phyloP scores from a whole-genome alignment of 2,329 filamentous ascomycete species.

The Aspergillus hiratsukae region DNA sequence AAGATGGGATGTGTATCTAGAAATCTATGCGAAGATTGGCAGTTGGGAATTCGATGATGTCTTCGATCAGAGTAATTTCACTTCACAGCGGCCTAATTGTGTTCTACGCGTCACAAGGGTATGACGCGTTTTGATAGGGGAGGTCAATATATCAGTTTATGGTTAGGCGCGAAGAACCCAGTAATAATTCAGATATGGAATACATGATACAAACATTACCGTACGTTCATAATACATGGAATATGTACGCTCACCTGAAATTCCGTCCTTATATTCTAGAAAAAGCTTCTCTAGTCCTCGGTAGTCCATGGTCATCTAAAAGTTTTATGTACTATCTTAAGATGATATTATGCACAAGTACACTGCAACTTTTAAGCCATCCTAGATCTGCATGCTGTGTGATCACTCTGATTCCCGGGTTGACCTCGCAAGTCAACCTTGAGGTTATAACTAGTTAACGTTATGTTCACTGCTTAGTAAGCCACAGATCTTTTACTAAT shows the following conservation, averaged over 20 bases:
- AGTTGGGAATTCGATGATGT: neutral
- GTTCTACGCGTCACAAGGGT: neutral
- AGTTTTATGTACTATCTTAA: neutral
- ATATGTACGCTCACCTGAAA: neutral
- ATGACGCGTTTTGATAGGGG: neutral
- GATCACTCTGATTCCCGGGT: neutral
- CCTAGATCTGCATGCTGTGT: neutral
- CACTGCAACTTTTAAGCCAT: neutral
- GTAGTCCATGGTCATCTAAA: neutral
- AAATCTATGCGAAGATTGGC: neutral
- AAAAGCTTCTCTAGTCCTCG: neutral
- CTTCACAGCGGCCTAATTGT: neutral
- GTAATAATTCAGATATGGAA: neutral
- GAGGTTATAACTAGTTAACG: no score
- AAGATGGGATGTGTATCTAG: neutral
- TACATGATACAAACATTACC: neutral
- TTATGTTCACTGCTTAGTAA: neutral
- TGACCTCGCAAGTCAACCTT: neutral
- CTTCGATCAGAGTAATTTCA: neutral
- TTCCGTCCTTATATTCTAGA: neutral
- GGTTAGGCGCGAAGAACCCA: neutral
- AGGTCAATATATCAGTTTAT: neutral
- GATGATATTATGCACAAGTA: neutral
- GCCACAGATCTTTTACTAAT: neutral
- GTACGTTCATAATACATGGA: neutral